A percentile compares a stretch with the other conserved stretches of the same genome.
Conservation (phyloP, 2,329 filamentous ascomycete genomes). For the Alternaria consortialis region DNA sequence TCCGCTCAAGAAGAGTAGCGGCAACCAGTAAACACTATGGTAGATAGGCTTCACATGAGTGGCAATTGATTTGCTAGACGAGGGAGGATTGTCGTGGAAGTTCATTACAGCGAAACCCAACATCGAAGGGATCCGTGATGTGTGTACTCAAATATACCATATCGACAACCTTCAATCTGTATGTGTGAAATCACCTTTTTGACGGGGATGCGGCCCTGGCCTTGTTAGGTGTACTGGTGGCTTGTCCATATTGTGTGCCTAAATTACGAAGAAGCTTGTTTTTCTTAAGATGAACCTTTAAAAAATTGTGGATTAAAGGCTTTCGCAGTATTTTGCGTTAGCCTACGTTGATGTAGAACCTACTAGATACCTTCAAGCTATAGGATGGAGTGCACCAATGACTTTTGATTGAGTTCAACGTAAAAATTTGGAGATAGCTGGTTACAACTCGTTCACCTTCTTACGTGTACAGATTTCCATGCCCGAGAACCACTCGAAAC, state of each 20-base stretch:
- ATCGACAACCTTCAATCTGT: neutral
- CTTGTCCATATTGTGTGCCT: neutral
- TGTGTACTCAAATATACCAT: neutral
- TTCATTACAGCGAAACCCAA: neutral
- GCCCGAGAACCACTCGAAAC: neutral
- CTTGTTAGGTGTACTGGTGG: neutral
- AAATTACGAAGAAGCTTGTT: neutral
- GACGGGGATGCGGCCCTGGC: neutral
- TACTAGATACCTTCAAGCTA: neutral
- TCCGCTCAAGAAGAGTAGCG: neutral
- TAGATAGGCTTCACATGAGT: neutral
- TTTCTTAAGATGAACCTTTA: neutral
- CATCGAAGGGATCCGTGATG: neutral
- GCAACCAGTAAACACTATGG: neutral
- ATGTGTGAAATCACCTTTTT: neutral
- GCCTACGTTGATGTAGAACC: neutral
- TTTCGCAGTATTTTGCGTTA: neutral
- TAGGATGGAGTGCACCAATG: neutral
- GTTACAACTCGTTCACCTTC: neutral
- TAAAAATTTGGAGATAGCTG: fast-evolving
- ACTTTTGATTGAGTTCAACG: no score
- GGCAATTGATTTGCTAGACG: neutral
- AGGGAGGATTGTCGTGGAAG: neutral
- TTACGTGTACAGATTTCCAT: neutral
- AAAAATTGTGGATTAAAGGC: neutral